phyloP scores from a whole-genome alignment of 805 yeast genomes.

The Saccharomyces paradoxus region DNA sequence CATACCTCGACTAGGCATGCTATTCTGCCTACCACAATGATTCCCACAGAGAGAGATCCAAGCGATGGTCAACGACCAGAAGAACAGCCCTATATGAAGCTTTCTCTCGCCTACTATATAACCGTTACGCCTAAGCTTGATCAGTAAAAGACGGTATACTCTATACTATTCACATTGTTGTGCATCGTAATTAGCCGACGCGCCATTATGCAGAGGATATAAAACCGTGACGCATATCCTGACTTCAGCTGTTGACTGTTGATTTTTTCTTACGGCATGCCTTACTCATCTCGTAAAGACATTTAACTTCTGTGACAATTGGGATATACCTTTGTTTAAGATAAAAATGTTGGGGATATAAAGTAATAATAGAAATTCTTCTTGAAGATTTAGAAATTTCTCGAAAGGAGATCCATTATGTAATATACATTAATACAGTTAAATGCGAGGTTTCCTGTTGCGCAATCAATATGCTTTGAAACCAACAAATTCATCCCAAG shows the following conservation, averaged over 20 bases:
- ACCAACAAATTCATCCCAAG: conserved; percentile 97
- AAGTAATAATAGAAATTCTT: neutral
- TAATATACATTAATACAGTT: neutral
- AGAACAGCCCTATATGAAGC: neutral
- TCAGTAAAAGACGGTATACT: neutral
- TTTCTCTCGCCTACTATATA: neutral
- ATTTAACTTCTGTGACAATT: neutral
- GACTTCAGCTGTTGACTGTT: neutral
- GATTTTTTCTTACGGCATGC: neutral
- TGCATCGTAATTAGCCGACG: neutral
- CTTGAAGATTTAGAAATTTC: neutral
- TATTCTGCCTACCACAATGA: neutral
- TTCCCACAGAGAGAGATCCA: neutral
- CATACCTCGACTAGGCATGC: neutral
- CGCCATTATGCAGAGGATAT: neutral
- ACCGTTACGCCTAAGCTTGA: neutral
- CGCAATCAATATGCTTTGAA: conserved; percentile 65
- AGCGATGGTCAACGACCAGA: neutral
- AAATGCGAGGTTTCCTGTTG: neutral
- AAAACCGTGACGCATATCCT: neutral
- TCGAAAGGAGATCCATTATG: neutral
- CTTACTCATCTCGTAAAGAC: neutral
- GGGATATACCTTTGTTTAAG: neutral
- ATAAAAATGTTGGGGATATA: neutral
- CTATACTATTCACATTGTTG: neutral